Base-by-base conservation (phyloP, 148 eudicot species). In the Rhododendron williamsianum region DNA sequence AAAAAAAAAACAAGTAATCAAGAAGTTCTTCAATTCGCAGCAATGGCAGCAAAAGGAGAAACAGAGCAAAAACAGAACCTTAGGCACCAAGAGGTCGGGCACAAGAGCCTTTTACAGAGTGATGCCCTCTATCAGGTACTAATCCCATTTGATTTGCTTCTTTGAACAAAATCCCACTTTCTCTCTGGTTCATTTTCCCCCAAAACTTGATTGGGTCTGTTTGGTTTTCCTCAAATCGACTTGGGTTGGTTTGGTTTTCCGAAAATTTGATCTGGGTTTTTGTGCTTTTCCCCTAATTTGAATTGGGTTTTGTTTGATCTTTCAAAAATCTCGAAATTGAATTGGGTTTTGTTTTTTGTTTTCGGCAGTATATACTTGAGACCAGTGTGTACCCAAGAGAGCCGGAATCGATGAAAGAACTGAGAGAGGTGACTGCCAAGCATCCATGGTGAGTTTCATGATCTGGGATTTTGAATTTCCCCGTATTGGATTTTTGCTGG, bases 311-410 rank as follows among this genome's bases (percentile, higher is more conserved):
- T 18, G 65, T 58, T 58, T 35, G 36, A 35, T 35, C 36, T 35
- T 35, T 35, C 2, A 35, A 35, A 35, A 35, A 35, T 48, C n/a
- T n/a, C 6, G 4, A 58, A 60, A 19, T 21, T 23, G 27, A 60
- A 18, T 58, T 58, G n/a, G 65, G 9, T 65, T 67, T 71, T 12
- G 38, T 30, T 71, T 27, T 71, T 9, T 18, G 8, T 23, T 27
- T 45, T 56, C 36, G 60, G 52, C 74, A 96, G 98, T 96, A 96
- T 82, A 96, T 96, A 33, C 94, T 96, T 21, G 98, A 96, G 83
- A 96, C 98, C 0, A 96, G 98, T 77, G 98, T 96, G 63, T 94
- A 94, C 67, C 98, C 96, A 81, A 92, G 90, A 48, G 98, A 96
- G 89, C 98, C 98, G 6, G 92, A 92, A 86, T 73, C 94, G 82